Conservation (phyloP, 1,284 basidiomycete genomes). For the Trichosporon asahii region DNA sequence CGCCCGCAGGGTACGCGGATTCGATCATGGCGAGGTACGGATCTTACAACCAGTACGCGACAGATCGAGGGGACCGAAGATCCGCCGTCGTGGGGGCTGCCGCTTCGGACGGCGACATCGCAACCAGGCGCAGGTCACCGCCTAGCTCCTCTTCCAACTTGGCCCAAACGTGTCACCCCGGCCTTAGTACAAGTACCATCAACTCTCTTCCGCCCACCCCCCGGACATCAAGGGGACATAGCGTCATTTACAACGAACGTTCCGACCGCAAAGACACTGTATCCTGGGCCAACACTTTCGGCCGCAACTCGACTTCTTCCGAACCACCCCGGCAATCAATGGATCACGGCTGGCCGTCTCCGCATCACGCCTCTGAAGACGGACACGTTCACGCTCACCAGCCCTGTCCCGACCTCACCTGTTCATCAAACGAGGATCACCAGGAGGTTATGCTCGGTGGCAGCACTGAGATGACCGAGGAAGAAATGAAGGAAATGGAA, state of each 20-base stretch:
- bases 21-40: neutral
- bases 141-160: neutral
- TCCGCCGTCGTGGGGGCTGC: neutral
- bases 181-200: neutral
- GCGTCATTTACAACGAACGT: neutral
- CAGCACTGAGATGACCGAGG: neutral
- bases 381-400: slow-evolving; percentile 3
- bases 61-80: neutral
- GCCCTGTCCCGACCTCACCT: neutral
- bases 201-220: neutral
- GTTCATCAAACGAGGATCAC: neutral
- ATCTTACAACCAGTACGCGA: neutral
- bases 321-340: neutral
- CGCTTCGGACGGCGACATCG: neutral
- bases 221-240: neutral
- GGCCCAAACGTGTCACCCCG: neutral
- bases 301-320: neutral
- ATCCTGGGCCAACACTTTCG: neutral
- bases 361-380: neutral
- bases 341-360: slow-evolving; percentile 1
- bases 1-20: neutral
- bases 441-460: slow-evolving; percentile 2
- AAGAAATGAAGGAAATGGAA: neutral
- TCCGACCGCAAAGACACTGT: neutral
- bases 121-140: neutral